Conservation (phyloP, 768 basidiomycete genomes). For the Podaxis sp. region DNA sequence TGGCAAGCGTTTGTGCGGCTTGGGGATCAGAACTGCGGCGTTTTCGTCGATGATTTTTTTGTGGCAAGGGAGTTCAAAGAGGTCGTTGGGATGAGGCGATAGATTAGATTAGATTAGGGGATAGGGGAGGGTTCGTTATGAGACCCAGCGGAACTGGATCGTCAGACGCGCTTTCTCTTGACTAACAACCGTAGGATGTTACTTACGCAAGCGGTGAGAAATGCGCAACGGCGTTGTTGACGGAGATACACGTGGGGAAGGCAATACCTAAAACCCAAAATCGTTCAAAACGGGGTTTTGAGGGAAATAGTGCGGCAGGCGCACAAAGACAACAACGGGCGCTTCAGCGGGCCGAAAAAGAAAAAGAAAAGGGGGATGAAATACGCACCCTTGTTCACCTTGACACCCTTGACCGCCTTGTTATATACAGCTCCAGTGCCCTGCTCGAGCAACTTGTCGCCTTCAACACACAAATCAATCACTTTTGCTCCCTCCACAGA, state of each 20-base stretch:
- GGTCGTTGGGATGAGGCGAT: background rate
- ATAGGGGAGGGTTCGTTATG: background rate
- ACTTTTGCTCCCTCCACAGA: slow-evolving; percentile 79
- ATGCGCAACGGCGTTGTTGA: slow-evolving; percentile 94
- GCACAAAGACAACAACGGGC: slow-evolving; percentile 4
- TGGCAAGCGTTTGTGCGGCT: slow-evolving; percentile 62
- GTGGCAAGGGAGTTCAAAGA: background rate
- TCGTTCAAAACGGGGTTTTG: background rate
- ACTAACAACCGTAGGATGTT: slow-evolving; percentile 21
- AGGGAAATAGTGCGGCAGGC: background rate
- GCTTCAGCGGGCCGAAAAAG: background rate
- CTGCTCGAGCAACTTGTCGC: slow-evolving; percentile 89
- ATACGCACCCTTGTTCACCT: slow-evolving; percentile 76
- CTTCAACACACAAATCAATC: slow-evolving; percentile 88
- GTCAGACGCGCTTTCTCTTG: background rate
- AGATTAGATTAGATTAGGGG: slow-evolving; percentile 10
- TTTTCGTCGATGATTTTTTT: background rate
- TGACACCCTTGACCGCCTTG: slow-evolving; percentile 85
- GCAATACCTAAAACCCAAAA: slow-evolving; percentile 61
- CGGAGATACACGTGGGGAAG: slow-evolving; percentile 90
- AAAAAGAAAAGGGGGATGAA: background rate
- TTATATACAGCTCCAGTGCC: slow-evolving; percentile 85
- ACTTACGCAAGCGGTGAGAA: slow-evolving; percentile 94
- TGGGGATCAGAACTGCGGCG: slow-evolving; percentile 65
- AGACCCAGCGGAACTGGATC: slow-evolving; percentile 4